These are phyloP conservation scores for Prototheca stagnorum DNA, from an alignment of 163 green algal genomes.

Conservation along the genomic window DNA sequence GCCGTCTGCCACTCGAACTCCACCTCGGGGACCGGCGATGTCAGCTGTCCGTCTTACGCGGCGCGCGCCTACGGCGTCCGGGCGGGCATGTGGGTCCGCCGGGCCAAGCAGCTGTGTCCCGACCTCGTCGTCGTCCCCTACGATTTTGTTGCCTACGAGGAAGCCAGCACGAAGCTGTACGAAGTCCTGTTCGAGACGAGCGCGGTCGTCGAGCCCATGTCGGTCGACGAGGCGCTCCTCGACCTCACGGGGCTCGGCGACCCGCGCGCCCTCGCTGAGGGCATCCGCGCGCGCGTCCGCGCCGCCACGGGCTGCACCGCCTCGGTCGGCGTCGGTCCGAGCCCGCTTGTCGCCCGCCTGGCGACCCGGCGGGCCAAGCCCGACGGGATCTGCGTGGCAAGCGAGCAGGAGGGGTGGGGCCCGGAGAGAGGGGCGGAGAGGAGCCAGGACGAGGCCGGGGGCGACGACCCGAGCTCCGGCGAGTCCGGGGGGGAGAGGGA, in stretches of 20 bases:
- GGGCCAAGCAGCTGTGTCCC: constrained; percentile 72
- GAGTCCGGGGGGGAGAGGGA: too few species aligned
- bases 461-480: neutral
- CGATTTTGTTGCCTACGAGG: constrained; percentile 81
- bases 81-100: constrained; percentile 70
- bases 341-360: constrained; percentile 72
- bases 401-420: neutral
- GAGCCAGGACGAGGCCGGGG: too few species aligned
- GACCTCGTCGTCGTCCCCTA: constrained; percentile 84
- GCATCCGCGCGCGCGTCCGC: constrained; percentile 43
- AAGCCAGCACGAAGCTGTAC: constrained; percentile 63
- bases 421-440: too few species aligned
- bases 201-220: constrained; percentile 61
- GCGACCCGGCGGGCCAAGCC: constrained; percentile 81
- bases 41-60: constrained; percentile 67
- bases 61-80: constrained; percentile 48
- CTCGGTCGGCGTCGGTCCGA: constrained; percentile 55
- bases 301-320: constrained; percentile 59
- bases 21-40: constrained; percentile 48
- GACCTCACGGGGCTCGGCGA: constrained; percentile 21
- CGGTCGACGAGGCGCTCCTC: constrained; percentile 81
- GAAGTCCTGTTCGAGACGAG: constrained; percentile 50
- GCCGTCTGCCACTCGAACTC: constrained; percentile 74
- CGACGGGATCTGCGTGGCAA: constrained; percentile 52
- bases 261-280: constrained; percentile 15